Evolutionary conservation across 2,329 filamentous ascomycete genomes (phyloP), one percentile per base, ranked within the genome.

Genomic region (Colletotrichum falcatum): DNA sequence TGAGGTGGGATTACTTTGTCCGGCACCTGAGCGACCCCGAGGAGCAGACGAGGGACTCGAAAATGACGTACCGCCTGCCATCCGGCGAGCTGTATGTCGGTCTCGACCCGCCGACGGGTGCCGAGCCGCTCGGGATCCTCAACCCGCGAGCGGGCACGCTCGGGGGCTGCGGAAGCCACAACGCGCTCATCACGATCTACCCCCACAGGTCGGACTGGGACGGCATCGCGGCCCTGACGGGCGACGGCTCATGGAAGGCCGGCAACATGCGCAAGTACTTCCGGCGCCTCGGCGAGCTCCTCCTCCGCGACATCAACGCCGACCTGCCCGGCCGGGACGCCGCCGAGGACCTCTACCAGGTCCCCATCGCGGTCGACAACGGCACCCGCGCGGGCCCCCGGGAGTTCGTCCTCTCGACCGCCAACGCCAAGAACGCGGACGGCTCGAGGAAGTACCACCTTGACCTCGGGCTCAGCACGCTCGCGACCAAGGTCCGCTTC

Each of bases 261-360:
- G 79, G 81, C 6, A 88, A 88, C 71, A 91, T 92, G 89, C 83
- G 88, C 70, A 81, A 84, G 71, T 90, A 90, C 78, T 88, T 87
- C 67, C 77, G 82, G 74, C 85, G 83, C 74, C 77, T 80, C 37
- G 76, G 73, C 0, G 67, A 78, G 37, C 72, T 80, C 12, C 60
- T 79, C 9, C 68, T 77, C 35, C 72, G 75, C 1, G 78, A 80
- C 33, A 71, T 80, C 9, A 80, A 79, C 44, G 73, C 74, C 7
- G 77, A 78, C 63, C 35, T 66, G 63, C 73, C 73, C 26, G 63
- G 61, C 42, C 66, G 74, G 3, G 75, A 76, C 8, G 35, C 51
- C 35, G 42, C 61, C 8, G 72, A 76, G 48, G 2, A 72, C 5
- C 76, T 86, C 30, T 89, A 84, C 77, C 87, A 89, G 76, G 83